Conservation (phyloP, 345 rosid genomes). For the Gossypium stocksii region DNA sequence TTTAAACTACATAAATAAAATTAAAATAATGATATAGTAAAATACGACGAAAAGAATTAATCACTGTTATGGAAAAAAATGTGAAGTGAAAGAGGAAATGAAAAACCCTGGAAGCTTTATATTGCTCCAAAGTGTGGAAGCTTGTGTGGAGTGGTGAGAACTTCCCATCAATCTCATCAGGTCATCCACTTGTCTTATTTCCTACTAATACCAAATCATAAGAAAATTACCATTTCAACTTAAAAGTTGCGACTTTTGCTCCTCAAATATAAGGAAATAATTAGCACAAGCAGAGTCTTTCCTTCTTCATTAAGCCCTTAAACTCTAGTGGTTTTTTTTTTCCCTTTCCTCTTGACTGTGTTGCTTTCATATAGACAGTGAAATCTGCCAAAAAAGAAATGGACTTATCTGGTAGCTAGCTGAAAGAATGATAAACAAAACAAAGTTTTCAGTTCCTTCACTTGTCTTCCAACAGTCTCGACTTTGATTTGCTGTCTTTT, state of each 20-base stretch:
- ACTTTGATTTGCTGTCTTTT: not conserved
- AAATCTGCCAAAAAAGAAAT: conserved; percentile 11
- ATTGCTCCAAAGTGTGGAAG: conserved; percentile 20
- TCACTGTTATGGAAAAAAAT: no score
- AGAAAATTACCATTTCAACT: not conserved
- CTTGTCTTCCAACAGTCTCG: conserved; percentile 14
- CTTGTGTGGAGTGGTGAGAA: not conserved
- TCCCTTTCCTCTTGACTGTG: not conserved
- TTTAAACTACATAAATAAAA: no score
- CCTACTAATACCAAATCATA: not conserved
- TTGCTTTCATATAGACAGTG: conserved; percentile 19
- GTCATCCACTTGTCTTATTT: not conserved
- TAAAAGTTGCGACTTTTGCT: conserved; percentile 10
- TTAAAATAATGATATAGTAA: no score
- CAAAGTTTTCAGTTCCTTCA: conserved; percentile 13
- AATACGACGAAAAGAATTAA: no score
- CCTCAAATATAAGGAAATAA: conserved; percentile 15
- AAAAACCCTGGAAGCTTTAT: not conserved
- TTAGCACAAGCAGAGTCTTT: not conserved
- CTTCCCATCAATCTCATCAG: conserved; percentile 28
- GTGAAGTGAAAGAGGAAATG: no score
- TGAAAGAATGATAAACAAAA: conserved; percentile 17
- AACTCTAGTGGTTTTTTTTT: not conserved
- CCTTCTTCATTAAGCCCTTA: no score
- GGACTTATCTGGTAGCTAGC: conserved; percentile 3